Conservation (phyloP, 495 filamentous ascomycete species). For the Penicillium coffeae region DNA sequence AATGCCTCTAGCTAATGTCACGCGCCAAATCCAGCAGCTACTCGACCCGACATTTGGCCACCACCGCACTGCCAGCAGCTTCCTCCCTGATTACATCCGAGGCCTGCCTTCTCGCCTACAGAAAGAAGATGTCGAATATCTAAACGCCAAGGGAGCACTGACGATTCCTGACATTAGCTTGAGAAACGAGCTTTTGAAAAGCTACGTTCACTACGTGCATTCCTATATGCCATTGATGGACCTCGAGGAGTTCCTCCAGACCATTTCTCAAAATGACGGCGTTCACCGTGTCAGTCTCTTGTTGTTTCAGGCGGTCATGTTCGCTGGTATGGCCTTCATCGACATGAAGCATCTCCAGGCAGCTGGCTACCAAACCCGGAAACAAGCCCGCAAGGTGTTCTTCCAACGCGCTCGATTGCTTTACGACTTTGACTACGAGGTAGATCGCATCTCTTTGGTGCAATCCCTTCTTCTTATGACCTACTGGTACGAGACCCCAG, state of each 20-base stretch:
- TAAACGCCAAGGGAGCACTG: conserved; percentile 71
- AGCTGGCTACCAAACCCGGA: conserved; percentile 66
- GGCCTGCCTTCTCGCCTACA: conserved; percentile 65
- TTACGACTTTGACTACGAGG: conserved; percentile 85
- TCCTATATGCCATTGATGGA: conserved; percentile 88
- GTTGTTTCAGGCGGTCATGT: conserved; percentile 80
- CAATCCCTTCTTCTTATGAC: conserved; percentile 82
- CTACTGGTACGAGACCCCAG: conserved; percentile 87
- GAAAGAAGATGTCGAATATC: conserved; percentile 70
- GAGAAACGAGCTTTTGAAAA: conserved; percentile 68
- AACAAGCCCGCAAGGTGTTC: conserved; percentile 71
- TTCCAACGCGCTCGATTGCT: conserved; percentile 73
- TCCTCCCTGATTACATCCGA: conserved; percentile 68
- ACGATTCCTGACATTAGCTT: conserved; percentile 61
- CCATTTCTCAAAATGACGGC: conserved; percentile 62
- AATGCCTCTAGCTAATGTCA: conserved; percentile 36
- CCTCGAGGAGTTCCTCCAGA: conserved; percentile 65
- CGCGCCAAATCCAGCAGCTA: conserved; percentile 39
- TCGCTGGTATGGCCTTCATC: conserved; percentile 72
- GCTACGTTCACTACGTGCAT: conserved; percentile 79
- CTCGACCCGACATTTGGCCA: conserved; percentile 37
- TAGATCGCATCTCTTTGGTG: conserved; percentile 75
- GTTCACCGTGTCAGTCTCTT: conserved; percentile 69
- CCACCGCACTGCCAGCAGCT: conserved; percentile 22
- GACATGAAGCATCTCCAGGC: conserved; percentile 63